Evolutionary conservation across 1,284 basidiomycete species (phyloP).

Genomic region (Ganoderma leucocontextum): DNA sequence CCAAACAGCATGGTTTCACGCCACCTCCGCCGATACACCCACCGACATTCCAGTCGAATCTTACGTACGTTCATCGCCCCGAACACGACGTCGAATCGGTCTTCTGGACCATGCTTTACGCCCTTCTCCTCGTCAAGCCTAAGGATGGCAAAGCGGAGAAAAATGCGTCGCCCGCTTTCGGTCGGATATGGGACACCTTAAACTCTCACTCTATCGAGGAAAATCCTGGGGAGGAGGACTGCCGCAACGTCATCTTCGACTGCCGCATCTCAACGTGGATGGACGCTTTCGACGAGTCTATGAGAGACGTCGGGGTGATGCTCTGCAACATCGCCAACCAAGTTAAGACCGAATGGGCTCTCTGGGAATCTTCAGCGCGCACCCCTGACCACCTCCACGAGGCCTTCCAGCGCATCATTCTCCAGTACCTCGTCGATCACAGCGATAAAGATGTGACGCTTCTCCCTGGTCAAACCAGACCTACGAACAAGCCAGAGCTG

Average conservation of each 20-base stretch:
- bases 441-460: not conserved
- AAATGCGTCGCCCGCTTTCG: not conserved
- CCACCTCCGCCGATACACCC: not conserved
- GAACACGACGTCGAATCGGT: constrained; percentile 9
- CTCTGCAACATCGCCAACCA: not conserved
- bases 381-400: constrained; percentile 4
- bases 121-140: not conserved
- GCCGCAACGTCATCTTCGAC: not conserved
- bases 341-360: not conserved
- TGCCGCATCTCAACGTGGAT: not conserved
- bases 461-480: not conserved
- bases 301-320: not conserved
- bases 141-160: not conserved
- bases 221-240: not conserved
- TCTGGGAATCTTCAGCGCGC: not conserved
- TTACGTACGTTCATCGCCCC: not conserved
- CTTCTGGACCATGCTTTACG: constrained; percentile 2
- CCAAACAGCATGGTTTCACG: not conserved
- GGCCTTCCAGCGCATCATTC: constrained; percentile 8
- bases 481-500: not conserved
- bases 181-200: not conserved
- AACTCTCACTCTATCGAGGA: not conserved
- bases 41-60: too few species aligned
- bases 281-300: not conserved
- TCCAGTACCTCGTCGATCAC: constrained; percentile 2